Evolutionary conservation across 352 stramenopile species (phyloP), one percentile per base, ranked within the genome.

Genomic region (Phytophthora rubi): DNA sequence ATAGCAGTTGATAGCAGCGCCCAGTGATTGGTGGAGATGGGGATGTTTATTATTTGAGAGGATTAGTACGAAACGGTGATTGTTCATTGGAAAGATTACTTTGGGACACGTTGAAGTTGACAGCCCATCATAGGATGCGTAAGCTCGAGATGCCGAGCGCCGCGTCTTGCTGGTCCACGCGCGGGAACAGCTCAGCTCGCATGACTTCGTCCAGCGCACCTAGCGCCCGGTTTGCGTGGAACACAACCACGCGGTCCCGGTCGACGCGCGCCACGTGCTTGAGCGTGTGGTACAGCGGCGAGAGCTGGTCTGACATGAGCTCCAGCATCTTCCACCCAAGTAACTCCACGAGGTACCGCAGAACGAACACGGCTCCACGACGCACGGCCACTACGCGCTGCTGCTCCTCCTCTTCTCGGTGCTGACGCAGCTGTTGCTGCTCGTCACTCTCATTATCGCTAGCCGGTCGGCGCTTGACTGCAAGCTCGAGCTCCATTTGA

Each of bases 321-420:
- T 95, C 86, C 6, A 96, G 58, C 45, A 92, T 71, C 70, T 92
- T 89, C 75, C 79, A 85, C 18, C 89, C 89, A 65, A 96, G 78
- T 35, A 94, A 69, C 59, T 94, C 73, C 2, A 94, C 64, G 16
- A 96, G 71, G 73, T 96, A 83, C 45, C 89, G 81, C 18, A 96
- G 74, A 59, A 96, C 58, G 23, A 93, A 96, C 9, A 92, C 84
- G 0, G 87, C 87, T 33, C 87, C 89, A 21, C 87, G 89, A 18
- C 87, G 89, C 48, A 95, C 83, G 1, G 86, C 74, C 4, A 91
- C 63, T 4, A 87, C 76, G 39, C 82, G 63, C 21, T 80, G 69
- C 18, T 77, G 64, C 4, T 59, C 32, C 61, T 77, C 69, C 58
- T 77, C 49, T 13, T 68, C 62, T 51, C 35, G 60, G 37, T 74